Evolutionary conservation across 306 rosid genomes (phyloP).

Genomic region (Lathyrus sativus): DNA sequence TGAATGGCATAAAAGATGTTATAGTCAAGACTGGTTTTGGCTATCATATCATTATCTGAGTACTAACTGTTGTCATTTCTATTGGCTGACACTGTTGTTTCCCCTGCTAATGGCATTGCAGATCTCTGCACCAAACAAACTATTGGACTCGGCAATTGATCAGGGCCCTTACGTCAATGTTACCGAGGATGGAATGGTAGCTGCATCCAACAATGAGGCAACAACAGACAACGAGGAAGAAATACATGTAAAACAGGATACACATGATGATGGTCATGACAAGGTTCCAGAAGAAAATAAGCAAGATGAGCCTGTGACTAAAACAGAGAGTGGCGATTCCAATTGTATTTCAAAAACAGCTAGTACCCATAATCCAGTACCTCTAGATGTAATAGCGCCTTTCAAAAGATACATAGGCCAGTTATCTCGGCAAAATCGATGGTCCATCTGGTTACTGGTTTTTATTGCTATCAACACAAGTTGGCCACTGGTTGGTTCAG

Average conservation of each 20-base stretch:
- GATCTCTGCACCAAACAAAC: slow-evolving; percentile 46
- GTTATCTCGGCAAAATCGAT: slow-evolving; percentile 56
- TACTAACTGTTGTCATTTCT: slow-evolving; percentile 26
- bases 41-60: slow-evolving; percentile 9
- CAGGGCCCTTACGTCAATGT: slow-evolving; percentile 83
- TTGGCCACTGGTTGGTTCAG: slow-evolving; percentile 92
- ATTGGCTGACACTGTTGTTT: slow-evolving; percentile 35
- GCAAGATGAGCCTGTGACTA: slow-evolving; percentile 36
- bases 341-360: slow-evolving; percentile 30
- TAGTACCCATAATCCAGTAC: slow-evolving; percentile 34
- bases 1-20: slow-evolving; percentile 20
- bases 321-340: slow-evolving; percentile 36
- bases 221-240: slow-evolving; percentile 44
- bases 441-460: slow-evolving; percentile 75
- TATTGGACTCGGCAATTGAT: slow-evolving; percentile 59
- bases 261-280: slow-evolving; percentile 33
- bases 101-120: slow-evolving; percentile 44
- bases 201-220: slow-evolving; percentile 62
- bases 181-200: slow-evolving; percentile 80
- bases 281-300: slow-evolving; percentile 36
- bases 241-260: slow-evolving; percentile 37
- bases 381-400: slow-evolving; percentile 41
- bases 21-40: not conserved
- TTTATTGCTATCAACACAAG: slow-evolving; percentile 72
- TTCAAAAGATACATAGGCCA: slow-evolving; percentile 56